Percentiles rank a stretch among this genome's conserved stretches.
These are phyloP conservation scores for Beauveria pseudobassiana DNA, from an alignment of 2,329 filamentous ascomycete species.

Conservation along the genomic window DNA sequence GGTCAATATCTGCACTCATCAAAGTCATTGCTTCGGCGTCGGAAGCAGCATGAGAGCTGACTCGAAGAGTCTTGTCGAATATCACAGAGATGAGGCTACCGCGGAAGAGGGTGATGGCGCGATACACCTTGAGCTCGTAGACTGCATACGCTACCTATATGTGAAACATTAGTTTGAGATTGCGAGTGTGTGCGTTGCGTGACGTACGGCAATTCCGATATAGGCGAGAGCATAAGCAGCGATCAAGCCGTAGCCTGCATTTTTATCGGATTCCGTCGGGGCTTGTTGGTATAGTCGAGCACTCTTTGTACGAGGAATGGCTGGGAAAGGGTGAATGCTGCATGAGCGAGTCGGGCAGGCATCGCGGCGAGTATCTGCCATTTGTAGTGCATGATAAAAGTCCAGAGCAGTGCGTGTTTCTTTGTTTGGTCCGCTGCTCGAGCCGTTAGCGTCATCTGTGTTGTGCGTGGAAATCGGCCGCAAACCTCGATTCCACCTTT, in stretches of 20 bases:
- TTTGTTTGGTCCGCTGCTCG: conserved; percentile 15
- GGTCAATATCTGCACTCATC: conserved; percentile 37
- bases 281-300: conserved; percentile 23
- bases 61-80: conserved; percentile 35
- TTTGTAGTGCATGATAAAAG: conserved; percentile 20
- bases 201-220: conserved; percentile 30
- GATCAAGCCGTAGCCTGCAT: conserved; percentile 30
- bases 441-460: neutral
- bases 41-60: conserved; percentile 22
- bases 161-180: neutral
- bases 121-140: conserved; percentile 28
- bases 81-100: conserved; percentile 35
- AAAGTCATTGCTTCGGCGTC: conserved; percentile 31
- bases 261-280: conserved; percentile 19
- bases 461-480: neutral
- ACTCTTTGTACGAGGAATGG: conserved; percentile 33
- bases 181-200: neutral
- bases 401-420: conserved; percentile 18
- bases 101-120: conserved; percentile 26
- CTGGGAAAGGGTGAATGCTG: conserved; percentile 34
- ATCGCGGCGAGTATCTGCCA: conserved; percentile 23
- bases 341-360: conserved; percentile 27
- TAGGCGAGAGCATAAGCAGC: conserved; percentile 31
- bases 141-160: conserved; percentile 3
- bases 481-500: conserved; percentile 13